Evolutionary conservation across 1,139 yeast species (phyloP).

Genomic region (Kodamaea sp.): DNA sequence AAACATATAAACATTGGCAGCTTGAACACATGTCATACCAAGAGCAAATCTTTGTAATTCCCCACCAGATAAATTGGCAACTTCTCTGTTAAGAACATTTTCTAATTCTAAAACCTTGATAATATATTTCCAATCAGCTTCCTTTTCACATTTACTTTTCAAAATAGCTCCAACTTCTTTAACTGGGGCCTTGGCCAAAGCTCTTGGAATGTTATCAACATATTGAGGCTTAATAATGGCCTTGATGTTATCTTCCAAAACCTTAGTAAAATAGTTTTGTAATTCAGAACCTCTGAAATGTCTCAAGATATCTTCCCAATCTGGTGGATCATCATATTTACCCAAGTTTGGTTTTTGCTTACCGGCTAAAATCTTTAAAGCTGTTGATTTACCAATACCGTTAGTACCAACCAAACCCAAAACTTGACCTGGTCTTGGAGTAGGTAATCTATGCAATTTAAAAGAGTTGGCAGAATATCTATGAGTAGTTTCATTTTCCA

Average conservation of each 20-base stretch:
- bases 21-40: constrained; percentile 94
- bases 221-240: constrained; percentile 97
- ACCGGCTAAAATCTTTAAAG: constrained; percentile 95
- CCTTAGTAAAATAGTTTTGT: constrained; percentile 92
- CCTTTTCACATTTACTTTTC: constrained; percentile 68
- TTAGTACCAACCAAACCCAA: constrained; percentile 96
- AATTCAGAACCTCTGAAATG: constrained; percentile 95
- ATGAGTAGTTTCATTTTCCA: constrained; percentile 89
- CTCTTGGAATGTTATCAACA: constrained; percentile 95
- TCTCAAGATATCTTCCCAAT: constrained; percentile 89
- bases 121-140: constrained; percentile 57
- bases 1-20: constrained; percentile 95
- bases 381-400: constrained; percentile 99
- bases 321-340: constrained; percentile 90
- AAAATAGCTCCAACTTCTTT: constrained; percentile 84
- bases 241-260: constrained; percentile 87
- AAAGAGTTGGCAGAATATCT: constrained; percentile 97
- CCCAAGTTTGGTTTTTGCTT: constrained; percentile 97
- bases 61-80: constrained; percentile 91
- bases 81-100: constrained; percentile 77
- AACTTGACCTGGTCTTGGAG: constrained; percentile 99
- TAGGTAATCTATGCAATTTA: constrained; percentile 93
- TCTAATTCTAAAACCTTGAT: constrained; percentile 68
- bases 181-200: constrained; percentile 80
- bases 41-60: constrained; percentile 97